Evolutionary conservation across 176 grass and related monocot genomes (phyloP), one percentile per base, ranked within the genome.

Genomic region (Eragrostis nindensis): DNA sequence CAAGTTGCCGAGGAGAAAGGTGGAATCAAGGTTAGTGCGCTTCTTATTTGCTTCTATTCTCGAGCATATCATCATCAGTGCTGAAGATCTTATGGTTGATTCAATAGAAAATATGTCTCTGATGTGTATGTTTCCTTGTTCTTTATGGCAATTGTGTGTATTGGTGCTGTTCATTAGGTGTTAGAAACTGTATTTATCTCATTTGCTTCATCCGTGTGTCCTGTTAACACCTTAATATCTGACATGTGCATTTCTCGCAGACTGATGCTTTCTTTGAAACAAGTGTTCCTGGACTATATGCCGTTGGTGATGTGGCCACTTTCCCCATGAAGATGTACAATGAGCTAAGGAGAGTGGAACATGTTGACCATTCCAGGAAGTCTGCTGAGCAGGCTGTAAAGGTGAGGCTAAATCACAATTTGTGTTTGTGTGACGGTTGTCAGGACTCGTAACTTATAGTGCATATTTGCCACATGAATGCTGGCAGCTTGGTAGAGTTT

Each of bases 311-410:
- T 80, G 95, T 98, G 45, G 95, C 95, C 12, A 93, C 95, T 36
- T 94, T 94, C 84, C 95, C 95, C 41, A 26, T 98, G 87, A 98
- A 98, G 84, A 86, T 98, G 76, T 98, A 98, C 78, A 71, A 88
- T 13, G 92, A 94, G 4, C 21, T 87, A 60, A 80, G 92, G 81
- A 85, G 95, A 91, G 95, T 98, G 55, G 95, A 98, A 86, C 95
- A 98, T 61, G 95, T 98, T 5, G 92, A 94, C 53, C 92, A 98
- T 78, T 15, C 92, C 54, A 92, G 95, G 62, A 98, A 94, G 86
- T 98, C 95, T 3, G 95, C 90, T 12, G 92, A 98, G 86, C 95
- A 98, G 59, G 87, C 95, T 11, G 90, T 94, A 70, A 98, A 91
- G 90, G 95, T 98, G 83, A 66, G 45, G 45, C 16, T 7, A 3